These are phyloP conservation scores for Nymphaea colorata DNA, from an alignment of 164 flowering plant genomes.

Conservation along the genomic window DNA sequence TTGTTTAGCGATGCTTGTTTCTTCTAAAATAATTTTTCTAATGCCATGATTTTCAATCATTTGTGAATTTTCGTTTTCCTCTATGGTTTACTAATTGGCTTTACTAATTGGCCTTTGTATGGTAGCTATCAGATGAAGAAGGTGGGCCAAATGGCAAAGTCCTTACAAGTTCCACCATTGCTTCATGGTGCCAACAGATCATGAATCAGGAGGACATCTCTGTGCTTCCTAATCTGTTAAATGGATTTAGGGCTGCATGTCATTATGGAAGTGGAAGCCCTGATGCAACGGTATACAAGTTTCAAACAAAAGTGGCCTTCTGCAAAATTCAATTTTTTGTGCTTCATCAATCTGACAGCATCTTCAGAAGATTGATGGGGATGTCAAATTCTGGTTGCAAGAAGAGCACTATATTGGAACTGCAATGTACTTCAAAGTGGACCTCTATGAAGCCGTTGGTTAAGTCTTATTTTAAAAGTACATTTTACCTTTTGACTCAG, in stretches of 20 bases:
- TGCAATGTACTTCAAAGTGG: constrained; percentile 56
- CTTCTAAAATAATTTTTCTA: neutral
- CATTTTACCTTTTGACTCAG: constrained; percentile 56
- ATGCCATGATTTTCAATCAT: too few relatives aligned
- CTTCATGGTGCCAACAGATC: constrained; percentile 37
- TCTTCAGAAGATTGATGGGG: constrained; percentile 44
- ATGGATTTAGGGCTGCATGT: constrained; percentile 72
- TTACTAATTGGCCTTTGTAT: neutral
- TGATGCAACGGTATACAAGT: neutral
- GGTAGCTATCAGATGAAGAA: constrained; percentile 62
- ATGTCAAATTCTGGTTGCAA: constrained; percentile 29
- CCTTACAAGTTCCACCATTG: constrained; percentile 30
- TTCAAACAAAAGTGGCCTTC: constrained; percentile 37
- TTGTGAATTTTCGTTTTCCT: neutral
- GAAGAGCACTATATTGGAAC: constrained; percentile 36
- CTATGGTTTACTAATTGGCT: neutral
- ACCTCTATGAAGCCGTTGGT: constrained; percentile 48
- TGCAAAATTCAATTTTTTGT: constrained; percentile 41
- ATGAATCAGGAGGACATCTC: constrained; percentile 32
- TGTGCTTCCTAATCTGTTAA: constrained; percentile 49
- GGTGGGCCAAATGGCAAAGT: constrained; percentile 25
- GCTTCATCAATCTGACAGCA: constrained; percentile 53
- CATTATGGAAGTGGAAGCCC: constrained; percentile 39
- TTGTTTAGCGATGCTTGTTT: neutral
- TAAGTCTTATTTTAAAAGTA: constrained; percentile 79